Percentiles rank a stretch among this genome's conserved stretches.
Conservation (phyloP, 2,329 filamentous ascomycete genomes). For the Aspergillus novoparasiticus region DNA sequence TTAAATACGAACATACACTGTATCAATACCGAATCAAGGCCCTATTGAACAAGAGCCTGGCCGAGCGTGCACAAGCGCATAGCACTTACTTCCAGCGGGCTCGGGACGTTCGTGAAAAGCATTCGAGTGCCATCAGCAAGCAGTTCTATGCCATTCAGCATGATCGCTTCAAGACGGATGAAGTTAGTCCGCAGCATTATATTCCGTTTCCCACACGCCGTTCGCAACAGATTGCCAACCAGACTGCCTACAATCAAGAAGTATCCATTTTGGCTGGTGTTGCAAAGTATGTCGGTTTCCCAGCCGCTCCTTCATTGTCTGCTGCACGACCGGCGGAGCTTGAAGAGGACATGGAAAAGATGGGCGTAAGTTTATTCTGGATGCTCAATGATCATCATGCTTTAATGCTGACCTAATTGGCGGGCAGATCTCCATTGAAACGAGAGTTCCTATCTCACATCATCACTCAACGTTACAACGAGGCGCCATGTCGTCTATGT, state of each 20-base stretch:
- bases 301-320: slow-evolving; percentile 83
- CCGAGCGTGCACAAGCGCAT: slow-evolving; percentile 81
- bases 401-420: background rate
- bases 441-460: slow-evolving; percentile 25
- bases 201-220: slow-evolving; percentile 77
- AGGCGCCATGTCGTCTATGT: slow-evolving; percentile 35
- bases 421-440: slow-evolving; percentile 34
- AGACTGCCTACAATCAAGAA: slow-evolving; percentile 91
- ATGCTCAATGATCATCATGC: background rate
- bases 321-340: slow-evolving; percentile 72
- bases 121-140: slow-evolving; percentile 78
- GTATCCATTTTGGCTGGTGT: slow-evolving; percentile 88
- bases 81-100: slow-evolving; percentile 88
- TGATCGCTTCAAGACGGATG: slow-evolving; percentile 76
- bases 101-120: slow-evolving; percentile 77
- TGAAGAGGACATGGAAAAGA: slow-evolving; percentile 84
- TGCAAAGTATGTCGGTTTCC: slow-evolving; percentile 94
- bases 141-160: slow-evolving; percentile 93
- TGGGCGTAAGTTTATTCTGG: slow-evolving; percentile 67
- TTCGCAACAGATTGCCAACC: slow-evolving; percentile 77
- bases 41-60: slow-evolving; percentile 73
- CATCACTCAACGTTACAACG: slow-evolving; percentile 34
- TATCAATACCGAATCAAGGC: slow-evolving; percentile 73
- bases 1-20: slow-evolving; percentile 73
- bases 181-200: slow-evolving; percentile 78